Base-by-base conservation (phyloP, 495 filamentous ascomycete species). In the Hypoxylon rickii region DNA sequence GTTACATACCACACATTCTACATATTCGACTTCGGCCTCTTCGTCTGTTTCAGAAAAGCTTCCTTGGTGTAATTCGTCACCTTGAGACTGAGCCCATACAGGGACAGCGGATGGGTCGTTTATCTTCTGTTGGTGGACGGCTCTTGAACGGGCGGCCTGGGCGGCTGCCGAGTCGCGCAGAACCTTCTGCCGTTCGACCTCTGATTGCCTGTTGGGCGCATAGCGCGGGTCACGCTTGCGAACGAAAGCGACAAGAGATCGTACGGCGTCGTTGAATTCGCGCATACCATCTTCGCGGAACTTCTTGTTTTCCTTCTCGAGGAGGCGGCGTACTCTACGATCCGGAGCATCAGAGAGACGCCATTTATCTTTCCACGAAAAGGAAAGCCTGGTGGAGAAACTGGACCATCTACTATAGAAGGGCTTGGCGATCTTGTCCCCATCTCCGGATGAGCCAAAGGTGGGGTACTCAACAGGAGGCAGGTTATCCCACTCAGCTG, bases 251-350 rank as follows among this genome's bases (percentile, higher is more conserved):
- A 97, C 90, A 11, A 99, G 80, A 1, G 87, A 88, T 38, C 80
- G 67, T n/a, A 99, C 92, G 8, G 89, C 87, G 58, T 96, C 90
- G 72, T 96, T 97, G 74, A 93, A 97, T 51, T 96, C 89, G 34
- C 87, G 83, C 21, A 90, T 83, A 1, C 83, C 89, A 31, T 89
- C 88, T 7, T 96, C 90, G 50, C 94, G 80, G n/a, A 89, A 71
- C 36, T 85, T 86, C 59, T 85, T 89, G 70, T 99, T 99, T 71
- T 96, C 92, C 68, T 96, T 96, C 67, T 97, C 95, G 85, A 97
- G 94, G 52, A 90, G 61, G 42, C 95, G 80, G 55, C 95, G 84
- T 19, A 88, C 73, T 31, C 87, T 83, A 44, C 94, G 85, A 73
- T 99, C 94, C 8, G 89, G 91, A 0, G 92, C 93, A 45, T 97